Percentiles rank a stretch among this genome's conserved stretches.
These are phyloP conservation scores for Diaporthe sp. DNA, from an alignment of 2,329 filamentous ascomycete species.

Conservation along the genomic window DNA sequence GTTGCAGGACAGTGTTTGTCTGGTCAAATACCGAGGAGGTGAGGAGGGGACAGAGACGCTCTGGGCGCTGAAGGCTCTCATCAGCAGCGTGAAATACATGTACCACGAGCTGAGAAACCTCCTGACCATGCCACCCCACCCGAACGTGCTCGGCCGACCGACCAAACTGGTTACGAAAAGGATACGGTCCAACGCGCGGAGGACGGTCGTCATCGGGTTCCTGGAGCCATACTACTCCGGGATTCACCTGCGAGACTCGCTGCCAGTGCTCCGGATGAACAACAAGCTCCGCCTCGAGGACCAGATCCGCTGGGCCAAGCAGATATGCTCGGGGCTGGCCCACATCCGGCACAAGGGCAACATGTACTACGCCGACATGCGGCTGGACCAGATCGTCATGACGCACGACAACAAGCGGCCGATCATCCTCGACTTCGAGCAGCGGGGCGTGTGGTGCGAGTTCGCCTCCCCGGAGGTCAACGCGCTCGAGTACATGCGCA, in stretches of 20 bases:
- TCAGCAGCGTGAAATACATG: conserved; percentile 70
- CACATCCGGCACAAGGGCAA: conserved; percentile 62
- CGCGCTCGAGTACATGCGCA: conserved; percentile 69
- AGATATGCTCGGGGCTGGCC: conserved; percentile 65
- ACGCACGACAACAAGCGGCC: conserved; percentile 58
- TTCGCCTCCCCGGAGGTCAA: conserved; percentile 74
- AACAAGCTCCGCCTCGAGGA: conserved; percentile 56
- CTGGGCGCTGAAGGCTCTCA: conserved; percentile 71
- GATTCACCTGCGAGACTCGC: conserved; percentile 69
- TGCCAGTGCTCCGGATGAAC: conserved; percentile 66
- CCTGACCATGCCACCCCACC: conserved; percentile 65
- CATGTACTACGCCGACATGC: conserved; percentile 71
- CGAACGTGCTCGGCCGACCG: conserved; percentile 66
- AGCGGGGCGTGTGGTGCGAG: conserved; percentile 74
- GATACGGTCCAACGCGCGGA: conserved; percentile 69
- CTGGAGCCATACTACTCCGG: conserved; percentile 66
- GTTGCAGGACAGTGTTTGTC: conserved; percentile 71
- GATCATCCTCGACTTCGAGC: conserved; percentile 74
- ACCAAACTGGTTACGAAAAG: conserved; percentile 68
- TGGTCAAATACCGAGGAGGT: conserved; percentile 58
- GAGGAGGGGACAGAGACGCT: conserved; percentile 47
- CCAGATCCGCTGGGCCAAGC: conserved; percentile 67
- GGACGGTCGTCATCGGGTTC: conserved; percentile 70
- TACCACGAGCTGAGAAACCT: conserved; percentile 73
- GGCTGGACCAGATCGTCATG: conserved; percentile 72